Base-by-base conservation (phyloP, 495 filamentous ascomycete species). In the Tetracladium setigerum region DNA sequence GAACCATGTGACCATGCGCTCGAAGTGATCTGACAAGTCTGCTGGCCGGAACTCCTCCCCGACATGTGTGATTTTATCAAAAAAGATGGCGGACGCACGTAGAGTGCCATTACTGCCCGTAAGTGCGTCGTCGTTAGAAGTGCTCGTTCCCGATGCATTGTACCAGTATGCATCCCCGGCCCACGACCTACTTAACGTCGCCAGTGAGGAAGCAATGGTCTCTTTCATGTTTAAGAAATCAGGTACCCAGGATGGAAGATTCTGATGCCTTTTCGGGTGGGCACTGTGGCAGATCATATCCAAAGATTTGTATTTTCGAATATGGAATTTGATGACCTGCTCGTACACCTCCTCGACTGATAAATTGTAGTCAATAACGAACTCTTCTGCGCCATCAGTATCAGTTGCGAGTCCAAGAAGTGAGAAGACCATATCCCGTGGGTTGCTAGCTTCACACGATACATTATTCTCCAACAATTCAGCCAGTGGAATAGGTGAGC, bases 341-440 rank as follows among this genome's bases (percentile, higher is more conserved):
- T 27, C 42, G 13, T 46, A 46, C 13, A 41, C 30, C 2, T 51
- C 14, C 14, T 27, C 17, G 4, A 44, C 30, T 0, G 49, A n/a
- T 15, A 33, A 34, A 6, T 14, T 10, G 24, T 51, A 51, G 19
- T 51, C 42, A 10, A 54, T 36, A 4, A 16, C 13, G 30, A 57
- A 5, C 27, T 49, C 1, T n/a, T 40, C 33, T 24, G 40, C 36
- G 5, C 15, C 16, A 8, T 47, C 27, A 8, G 33, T 40, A n/a
- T 34, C 9, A 13, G 34, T 33, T 14, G 22, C 7, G 17, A 58
- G 16, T 7, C 56, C 49, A 4, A 52, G 38, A 13, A 51, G 27
- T 10, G 44, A 39, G 16, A 47, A 58, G 22, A 58, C 31, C 32
- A 46, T 49, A 38, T 58, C 56, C 3, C 45, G 56, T 17, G 49